Percentiles rank a stretch among this genome's conserved stretches.
Evolutionary conservation across 148 eudicot genomes (phyloP).

Genomic region (Chenopodium formosanum): DNA sequence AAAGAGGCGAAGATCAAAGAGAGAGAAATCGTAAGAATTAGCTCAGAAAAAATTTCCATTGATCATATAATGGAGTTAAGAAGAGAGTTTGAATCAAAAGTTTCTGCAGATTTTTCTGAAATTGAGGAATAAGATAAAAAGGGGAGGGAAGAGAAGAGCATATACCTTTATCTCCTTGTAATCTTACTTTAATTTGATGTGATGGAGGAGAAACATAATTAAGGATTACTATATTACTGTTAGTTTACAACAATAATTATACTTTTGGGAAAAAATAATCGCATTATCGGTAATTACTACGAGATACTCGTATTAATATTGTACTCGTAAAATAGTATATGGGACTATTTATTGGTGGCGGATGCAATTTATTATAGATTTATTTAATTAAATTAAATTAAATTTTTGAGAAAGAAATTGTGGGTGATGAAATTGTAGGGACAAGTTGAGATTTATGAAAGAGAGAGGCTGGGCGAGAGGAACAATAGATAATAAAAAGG

Average conservation of each 20-base stretch:
- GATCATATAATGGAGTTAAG: neutral
- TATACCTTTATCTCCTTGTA: constrained; percentile 4
- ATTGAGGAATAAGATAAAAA: neutral
- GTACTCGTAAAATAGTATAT: too few relatives aligned
- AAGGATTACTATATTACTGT: neutral
- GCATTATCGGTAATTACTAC: too few relatives aligned
- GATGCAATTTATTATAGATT: neutral
- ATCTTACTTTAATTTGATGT: constrained; percentile 8
- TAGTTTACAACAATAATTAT: neutral
- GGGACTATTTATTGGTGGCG: too few relatives aligned
- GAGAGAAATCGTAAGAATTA: constrained; percentile 29
- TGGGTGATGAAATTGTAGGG: constrained; percentile 16
- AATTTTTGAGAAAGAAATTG: constrained; percentile 4
- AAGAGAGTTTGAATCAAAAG: neutral
- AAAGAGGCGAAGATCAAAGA: constrained; percentile 25
- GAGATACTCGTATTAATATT: too few relatives aligned
- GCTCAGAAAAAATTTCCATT: constrained; percentile 32
- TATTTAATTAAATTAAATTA: neutral
- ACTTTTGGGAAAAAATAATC: too few relatives aligned
- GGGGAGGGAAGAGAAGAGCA: constrained; percentile 13
- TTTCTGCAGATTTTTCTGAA: constrained; percentile 8
- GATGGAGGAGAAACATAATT: neutral
- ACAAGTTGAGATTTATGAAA: constrained; percentile 1
- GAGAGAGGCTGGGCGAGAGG: too few relatives aligned
- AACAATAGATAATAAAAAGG: neutral